These are phyloP conservation scores for Populus tremula DNA, from an alignment of 345 rosid species.

Conservation along the genomic window DNA sequence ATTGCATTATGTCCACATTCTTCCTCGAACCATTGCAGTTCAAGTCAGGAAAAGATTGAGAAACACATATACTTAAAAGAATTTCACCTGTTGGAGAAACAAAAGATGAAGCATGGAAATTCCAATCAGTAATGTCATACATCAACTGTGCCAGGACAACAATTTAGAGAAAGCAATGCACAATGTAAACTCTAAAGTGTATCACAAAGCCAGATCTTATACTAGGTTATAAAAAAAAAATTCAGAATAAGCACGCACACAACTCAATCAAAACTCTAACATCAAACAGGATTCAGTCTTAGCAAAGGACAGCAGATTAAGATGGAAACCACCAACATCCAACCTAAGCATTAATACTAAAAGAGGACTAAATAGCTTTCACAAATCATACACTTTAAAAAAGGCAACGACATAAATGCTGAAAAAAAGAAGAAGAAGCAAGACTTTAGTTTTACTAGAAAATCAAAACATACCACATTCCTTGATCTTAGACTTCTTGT, in stretches of 20 bases:
- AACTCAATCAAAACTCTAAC: neutral
- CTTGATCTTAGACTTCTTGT: constrained; percentile 68
- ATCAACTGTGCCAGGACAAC: neutral
- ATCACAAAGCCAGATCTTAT: neutral
- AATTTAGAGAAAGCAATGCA: neutral
- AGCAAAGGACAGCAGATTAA: neutral
- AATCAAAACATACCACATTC: constrained; percentile 59
- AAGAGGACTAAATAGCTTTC: neutral
- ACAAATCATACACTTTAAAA: neutral
- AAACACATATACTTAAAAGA: constrained; percentile 62
- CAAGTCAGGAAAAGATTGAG: constrained; percentile 46
- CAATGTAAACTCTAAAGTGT: neutral
- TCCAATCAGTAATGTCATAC: constrained; percentile 1
- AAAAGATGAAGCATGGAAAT: neutral
- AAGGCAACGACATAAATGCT: neutral
- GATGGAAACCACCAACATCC: neutral
- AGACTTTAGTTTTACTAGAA: neutral
- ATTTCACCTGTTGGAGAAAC: constrained; percentile 63
- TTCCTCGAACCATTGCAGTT: constrained; percentile 27
- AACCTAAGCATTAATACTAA: neutral
- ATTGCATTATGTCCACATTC: constrained; percentile 37
- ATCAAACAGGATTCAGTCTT: neutral
- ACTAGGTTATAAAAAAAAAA: neutral
- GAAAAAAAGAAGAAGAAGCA: neutral
- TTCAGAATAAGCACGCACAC: neutral